Conservation (phyloP, 305 asterid genomes). For the Withania somnifera region DNA sequence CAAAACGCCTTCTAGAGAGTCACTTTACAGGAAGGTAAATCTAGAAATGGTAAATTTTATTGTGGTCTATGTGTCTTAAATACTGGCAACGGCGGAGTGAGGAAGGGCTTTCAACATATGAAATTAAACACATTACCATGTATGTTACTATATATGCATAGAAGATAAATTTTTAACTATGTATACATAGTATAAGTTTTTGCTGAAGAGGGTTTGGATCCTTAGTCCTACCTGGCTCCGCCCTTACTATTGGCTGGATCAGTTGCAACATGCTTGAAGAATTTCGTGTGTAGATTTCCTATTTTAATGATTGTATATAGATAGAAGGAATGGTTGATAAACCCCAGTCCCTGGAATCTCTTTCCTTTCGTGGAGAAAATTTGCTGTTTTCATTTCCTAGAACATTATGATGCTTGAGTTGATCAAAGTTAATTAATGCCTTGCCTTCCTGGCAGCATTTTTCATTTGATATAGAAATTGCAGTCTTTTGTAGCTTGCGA, state of each 20-base stretch:
- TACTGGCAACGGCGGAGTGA: too few species aligned
- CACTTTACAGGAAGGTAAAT: conserved; percentile 59
- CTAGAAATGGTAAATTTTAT: too few species aligned
- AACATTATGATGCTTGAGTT: neutral
- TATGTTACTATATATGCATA: too few species aligned
- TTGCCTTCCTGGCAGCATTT: neutral
- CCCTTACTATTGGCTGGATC: too few species aligned
- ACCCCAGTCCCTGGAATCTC: neutral
- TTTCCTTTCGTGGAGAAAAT: neutral
- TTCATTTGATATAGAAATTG: neutral
- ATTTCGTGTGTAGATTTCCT: neutral
- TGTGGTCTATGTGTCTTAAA: too few species aligned
- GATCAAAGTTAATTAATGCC: neutral
- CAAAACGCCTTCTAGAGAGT: conserved; percentile 73
- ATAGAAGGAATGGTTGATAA: neutral
- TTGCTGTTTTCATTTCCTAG: neutral
- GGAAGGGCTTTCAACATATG: too few species aligned
- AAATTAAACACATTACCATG: too few species aligned
- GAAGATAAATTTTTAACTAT: too few species aligned
- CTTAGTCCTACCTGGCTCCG: too few species aligned
- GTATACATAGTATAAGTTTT: too few species aligned
- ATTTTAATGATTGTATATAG: neutral
- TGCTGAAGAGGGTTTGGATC: too few species aligned
- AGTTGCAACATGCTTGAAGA: neutral
- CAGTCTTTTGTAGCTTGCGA: neutral